These are phyloP conservation scores for Fomes fomentarius DNA, from an alignment of 1,284 basidiomycete species.

Conservation along the genomic window DNA sequence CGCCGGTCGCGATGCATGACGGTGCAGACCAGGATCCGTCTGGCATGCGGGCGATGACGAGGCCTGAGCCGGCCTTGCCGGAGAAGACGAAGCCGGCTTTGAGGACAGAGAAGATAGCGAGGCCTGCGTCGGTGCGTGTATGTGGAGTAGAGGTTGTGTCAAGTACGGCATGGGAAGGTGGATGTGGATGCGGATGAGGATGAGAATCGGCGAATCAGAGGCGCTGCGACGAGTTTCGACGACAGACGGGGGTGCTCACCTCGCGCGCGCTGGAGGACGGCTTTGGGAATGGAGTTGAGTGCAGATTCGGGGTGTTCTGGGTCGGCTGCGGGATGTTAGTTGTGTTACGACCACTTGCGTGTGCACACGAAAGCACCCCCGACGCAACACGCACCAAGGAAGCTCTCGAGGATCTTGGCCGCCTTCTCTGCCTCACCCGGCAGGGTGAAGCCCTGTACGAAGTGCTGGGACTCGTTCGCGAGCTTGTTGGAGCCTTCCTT, in stretches of 20 bases:
- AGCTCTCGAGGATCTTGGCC: constrained; percentile 87
- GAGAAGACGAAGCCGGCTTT: constrained; percentile 97
- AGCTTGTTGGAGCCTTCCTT: constrained; percentile 68
- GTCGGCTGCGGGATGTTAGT: constrained; percentile 62
- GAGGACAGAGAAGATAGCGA: constrained; percentile 95
- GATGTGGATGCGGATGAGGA: background rate
- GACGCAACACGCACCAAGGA: constrained; percentile 68
- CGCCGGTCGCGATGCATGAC: constrained; percentile 96
- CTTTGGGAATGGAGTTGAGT: constrained; percentile 94
- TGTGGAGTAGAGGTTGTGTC: too few relatives aligned
- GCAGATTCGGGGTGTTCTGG: constrained; percentile 89
- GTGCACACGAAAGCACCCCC: background rate
- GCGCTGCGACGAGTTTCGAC: too few relatives aligned
- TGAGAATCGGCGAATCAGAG: constrained; percentile 1
- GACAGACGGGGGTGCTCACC: constrained; percentile 63
- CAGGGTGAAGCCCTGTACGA: constrained; percentile 84
- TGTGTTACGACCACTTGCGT: background rate
- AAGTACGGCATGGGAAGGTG: too few relatives aligned
- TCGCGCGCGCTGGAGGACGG: constrained; percentile 87
- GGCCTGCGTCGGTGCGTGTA: constrained; percentile 52
- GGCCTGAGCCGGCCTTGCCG: constrained; percentile 92
- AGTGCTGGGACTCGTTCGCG: constrained; percentile 71
- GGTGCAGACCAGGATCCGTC: constrained; percentile 99
- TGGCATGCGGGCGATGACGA: constrained; percentile 92
- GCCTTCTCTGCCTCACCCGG: constrained; percentile 91